These are phyloP conservation scores for Madurella fahalii DNA, from an alignment of 2,329 filamentous ascomycete species.

Conservation along the genomic window DNA sequence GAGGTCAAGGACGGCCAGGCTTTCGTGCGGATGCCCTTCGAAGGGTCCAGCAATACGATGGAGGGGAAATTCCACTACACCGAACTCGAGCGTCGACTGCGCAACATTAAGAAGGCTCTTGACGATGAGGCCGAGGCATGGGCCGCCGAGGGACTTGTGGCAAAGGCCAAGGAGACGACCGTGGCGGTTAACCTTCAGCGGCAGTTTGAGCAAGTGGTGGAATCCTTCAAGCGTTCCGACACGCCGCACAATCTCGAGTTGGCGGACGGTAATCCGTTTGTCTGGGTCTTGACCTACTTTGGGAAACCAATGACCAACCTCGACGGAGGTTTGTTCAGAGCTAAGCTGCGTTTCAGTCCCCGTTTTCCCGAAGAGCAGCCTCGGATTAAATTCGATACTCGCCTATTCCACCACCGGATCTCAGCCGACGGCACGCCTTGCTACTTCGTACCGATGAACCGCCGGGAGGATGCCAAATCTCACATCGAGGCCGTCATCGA, in stretches of 20 bases:
- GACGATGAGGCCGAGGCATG: slow-evolving; percentile 68
- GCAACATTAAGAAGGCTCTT: slow-evolving; percentile 63
- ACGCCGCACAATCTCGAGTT: slow-evolving; percentile 72
- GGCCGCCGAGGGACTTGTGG: slow-evolving; percentile 62
- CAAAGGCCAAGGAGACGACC: slow-evolving; percentile 63
- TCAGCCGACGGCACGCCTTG: slow-evolving; percentile 76
- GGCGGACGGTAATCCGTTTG: slow-evolving; percentile 78
- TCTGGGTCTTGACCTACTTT: slow-evolving; percentile 86
- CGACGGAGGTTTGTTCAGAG: slow-evolving; percentile 83
- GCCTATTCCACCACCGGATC: slow-evolving; percentile 84
- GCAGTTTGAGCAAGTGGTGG: slow-evolving; percentile 78
- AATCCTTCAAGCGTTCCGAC: slow-evolving; percentile 67
- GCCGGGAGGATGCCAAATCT: slow-evolving; percentile 69
- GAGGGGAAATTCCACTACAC: slow-evolving; percentile 79
- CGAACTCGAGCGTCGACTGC: slow-evolving; percentile 65
- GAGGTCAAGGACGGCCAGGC: slow-evolving; percentile 59
- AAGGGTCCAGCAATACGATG: slow-evolving; percentile 73
- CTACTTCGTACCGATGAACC: slow-evolving; percentile 62
- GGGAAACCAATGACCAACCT: slow-evolving; percentile 89
- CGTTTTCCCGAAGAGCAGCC: slow-evolving; percentile 87
- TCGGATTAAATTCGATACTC: slow-evolving; percentile 73
- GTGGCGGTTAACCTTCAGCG: slow-evolving; percentile 78
- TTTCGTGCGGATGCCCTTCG: slow-evolving; percentile 87
- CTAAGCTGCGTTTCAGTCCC: slow-evolving; percentile 75
- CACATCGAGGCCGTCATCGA: slow-evolving; percentile 82